phyloP scores from a whole-genome alignment of 176 grass and related monocot species.

The Triticum monococcum region DNA sequence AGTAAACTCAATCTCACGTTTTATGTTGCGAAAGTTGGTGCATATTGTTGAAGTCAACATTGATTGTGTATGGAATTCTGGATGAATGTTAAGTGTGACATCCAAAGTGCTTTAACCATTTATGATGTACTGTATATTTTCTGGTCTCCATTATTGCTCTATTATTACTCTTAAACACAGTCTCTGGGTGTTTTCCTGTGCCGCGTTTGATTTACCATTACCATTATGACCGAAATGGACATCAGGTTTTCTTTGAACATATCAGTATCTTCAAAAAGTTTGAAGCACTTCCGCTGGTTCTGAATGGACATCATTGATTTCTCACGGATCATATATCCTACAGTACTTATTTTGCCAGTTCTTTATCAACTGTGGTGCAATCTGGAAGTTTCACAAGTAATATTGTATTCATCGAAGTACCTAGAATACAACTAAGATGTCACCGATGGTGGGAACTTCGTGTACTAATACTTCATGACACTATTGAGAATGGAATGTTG shows the following conservation, averaged over 20 bases:
- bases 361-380: background rate
- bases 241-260: background rate
- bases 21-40: background rate
- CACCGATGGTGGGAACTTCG: background rate
- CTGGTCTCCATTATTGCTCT: background rate
- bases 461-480: background rate
- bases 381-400: conserved; percentile 21
- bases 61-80: background rate
- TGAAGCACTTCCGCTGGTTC: conserved; percentile 8
- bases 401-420: background rate
- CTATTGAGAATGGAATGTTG: conserved; percentile 15
- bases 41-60: background rate
- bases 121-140: background rate
- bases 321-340: background rate
- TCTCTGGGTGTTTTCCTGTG: conserved; percentile 1
- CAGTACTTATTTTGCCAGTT: background rate
- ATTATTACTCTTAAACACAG: background rate
- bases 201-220: background rate
- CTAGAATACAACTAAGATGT: background rate
- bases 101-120: background rate
- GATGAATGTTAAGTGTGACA: background rate
- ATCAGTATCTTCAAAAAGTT: background rate
- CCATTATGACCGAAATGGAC: background rate
- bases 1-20: background rate
- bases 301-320: background rate